Evolutionary conservation across 78 protist species (phyloP).

Genomic region (Dictyostelium purpureum): DNA sequence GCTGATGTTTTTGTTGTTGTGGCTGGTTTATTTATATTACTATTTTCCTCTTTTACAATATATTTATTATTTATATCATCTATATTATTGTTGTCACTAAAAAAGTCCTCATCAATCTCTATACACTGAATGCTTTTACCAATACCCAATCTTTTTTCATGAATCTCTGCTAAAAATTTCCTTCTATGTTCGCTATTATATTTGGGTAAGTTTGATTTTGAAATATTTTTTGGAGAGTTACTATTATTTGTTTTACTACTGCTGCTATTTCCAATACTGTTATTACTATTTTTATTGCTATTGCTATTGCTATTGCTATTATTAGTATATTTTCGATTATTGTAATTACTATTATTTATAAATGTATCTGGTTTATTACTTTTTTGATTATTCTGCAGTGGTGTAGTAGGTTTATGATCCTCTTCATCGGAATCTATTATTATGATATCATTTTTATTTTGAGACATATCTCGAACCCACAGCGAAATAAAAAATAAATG

Average conservation of each 20-base stretch:
- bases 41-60: not conserved
- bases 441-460: too few species aligned
- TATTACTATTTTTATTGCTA: not conserved
- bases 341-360: not conserved
- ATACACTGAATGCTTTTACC: not conserved
- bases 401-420: not conserved
- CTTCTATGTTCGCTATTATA: not conserved
- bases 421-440: not conserved
- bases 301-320: not conserved
- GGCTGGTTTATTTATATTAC: not conserved
- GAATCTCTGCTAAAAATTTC: constrained; percentile 30
- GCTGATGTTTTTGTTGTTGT: constrained; percentile 8
- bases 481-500: not conserved
- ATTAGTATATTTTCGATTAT: not conserved
- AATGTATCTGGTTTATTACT: not conserved
- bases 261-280: too few species aligned
- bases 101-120: not conserved
- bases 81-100: not conserved
- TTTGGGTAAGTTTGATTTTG: not conserved
- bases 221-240: not conserved
- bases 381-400: not conserved
- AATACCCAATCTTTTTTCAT: constrained; percentile 26
- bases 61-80: not conserved
- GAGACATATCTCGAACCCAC: too few species aligned
- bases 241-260: not conserved